Percentiles rank a stretch among this genome's conserved stretches.
phyloP scores from a whole-genome alignment of 345 rosid genomes.

The Populus tremula region DNA sequence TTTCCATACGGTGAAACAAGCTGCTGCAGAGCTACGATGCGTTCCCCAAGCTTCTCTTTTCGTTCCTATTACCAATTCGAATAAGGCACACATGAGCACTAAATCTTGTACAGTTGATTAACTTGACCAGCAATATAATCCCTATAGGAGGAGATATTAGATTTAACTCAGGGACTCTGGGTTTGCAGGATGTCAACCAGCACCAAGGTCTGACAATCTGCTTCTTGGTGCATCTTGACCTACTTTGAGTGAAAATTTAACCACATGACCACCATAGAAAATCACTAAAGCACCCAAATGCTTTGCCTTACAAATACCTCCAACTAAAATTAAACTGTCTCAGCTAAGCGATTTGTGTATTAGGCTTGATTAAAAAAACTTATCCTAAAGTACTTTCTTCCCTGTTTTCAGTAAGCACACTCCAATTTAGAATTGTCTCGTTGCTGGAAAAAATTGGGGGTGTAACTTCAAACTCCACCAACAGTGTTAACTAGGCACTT shows the following conservation, averaged over 20 bases:
- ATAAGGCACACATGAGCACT: constrained; percentile 9
- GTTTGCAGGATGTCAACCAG: neutral
- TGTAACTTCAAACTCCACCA: neutral
- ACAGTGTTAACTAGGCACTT: neutral
- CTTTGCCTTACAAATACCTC: neutral
- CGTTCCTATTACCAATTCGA: constrained; percentile 53
- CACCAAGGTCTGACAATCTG: neutral
- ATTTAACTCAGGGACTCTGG: neutral
- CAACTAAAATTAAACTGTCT: neutral
- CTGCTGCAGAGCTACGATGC: constrained; percentile 80
- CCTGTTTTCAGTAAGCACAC: neutral
- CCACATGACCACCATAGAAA: neutral
- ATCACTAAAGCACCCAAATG: neutral
- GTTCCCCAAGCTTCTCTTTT: constrained; percentile 88
- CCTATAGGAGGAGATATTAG: neutral
- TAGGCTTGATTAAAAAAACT: neutral
- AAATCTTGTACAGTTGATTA: neutral
- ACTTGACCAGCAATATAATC: neutral
- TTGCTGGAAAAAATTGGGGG: neutral
- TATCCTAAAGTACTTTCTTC: neutral
- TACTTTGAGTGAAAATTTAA: neutral
- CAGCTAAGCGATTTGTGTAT: neutral
- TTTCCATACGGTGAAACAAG: constrained; percentile 97
- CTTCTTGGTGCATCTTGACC: neutral
- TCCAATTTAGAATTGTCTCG: neutral